Base-by-base conservation (phyloP, 169 alveolate species). In the Eimeria praecox region DNA sequence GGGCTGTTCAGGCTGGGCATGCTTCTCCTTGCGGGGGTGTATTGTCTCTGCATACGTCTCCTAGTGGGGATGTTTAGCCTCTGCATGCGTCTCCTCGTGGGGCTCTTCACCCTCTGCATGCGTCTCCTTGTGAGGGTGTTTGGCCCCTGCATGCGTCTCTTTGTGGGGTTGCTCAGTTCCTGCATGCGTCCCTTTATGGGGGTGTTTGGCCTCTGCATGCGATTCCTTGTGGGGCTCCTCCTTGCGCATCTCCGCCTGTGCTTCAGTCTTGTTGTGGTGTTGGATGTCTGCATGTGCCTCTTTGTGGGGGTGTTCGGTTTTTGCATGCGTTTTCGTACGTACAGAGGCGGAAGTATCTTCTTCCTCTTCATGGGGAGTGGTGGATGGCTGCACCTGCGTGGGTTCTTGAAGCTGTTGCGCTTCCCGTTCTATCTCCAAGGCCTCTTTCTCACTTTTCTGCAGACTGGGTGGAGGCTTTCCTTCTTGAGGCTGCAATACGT, bases 301-400 rank as follows among this genome's bases (percentile, higher is more conserved):
- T 59, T 59, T 59, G 69, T 59, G 20, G 20, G 69, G n/a, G 3
- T 59, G 69, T 5, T 59, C n/a, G 12, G 69, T 16, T 59, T 59
- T n/a, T 59, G 20, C 22, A 16, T 59, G 30, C 22, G 69, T 59
- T n/a, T n/a, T n/a, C n/a, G n/a, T n/a, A n/a, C n/a, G n/a, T n/a
- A n/a, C n/a, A n/a, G n/a, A n/a, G n/a, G n/a, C n/a, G n/a, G n/a
- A n/a, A n/a, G n/a, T n/a, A 1, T 83, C 56, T 33, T 83, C 73
- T 83, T 83, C 73, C 18, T 46, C 91, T 49, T 83, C 91, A 38
- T 42, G n/a, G 30, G 87, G 59, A n/a, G 87, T 38, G 59, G 42
- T 38, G 9, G 64, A 33, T 40, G 9, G 40, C 38, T 38, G 33
- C 1, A n/a, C 14, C 14, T 3, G 33, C 30, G 12, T 30, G 6